Percentiles rank a stretch among this genome's conserved stretches.
Conservation (phyloP, 2,329 filamentous ascomycete genomes). For the Alternaria infectoria region DNA sequence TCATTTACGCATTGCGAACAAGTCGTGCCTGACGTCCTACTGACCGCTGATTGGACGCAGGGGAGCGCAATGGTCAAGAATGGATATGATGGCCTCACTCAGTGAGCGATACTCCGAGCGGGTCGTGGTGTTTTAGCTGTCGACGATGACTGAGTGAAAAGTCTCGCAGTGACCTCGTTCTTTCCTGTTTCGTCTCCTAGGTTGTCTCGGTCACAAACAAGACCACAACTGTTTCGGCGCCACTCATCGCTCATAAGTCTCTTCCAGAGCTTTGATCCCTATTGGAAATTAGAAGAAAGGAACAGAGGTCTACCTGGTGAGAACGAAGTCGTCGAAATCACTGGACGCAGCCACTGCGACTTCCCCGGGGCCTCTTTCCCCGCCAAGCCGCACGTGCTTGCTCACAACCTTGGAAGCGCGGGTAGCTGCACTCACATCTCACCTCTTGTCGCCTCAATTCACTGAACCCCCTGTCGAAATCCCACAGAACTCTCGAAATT, state of each 20-base stretch:
- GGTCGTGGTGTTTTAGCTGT: not conserved
- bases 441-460: not conserved
- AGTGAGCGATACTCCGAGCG: too few species aligned
- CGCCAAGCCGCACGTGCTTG: not conserved
- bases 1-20: not conserved
- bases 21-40: not conserved
- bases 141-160: not conserved
- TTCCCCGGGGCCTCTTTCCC: constrained; percentile 7
- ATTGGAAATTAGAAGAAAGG: not conserved
- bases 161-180: not conserved
- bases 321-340: not conserved
- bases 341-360: not conserved
- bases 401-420: not conserved
- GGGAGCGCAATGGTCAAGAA: not conserved
- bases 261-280: not conserved
- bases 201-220: too few species aligned
- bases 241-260: not conserved
- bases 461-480: not conserved
- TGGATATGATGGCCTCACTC: not conserved
- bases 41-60: not conserved
- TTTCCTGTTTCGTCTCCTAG: not conserved
- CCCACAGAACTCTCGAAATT: too few species aligned
- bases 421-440: not conserved
- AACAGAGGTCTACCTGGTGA: not conserved
- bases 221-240: not conserved